These are phyloP conservation scores for Bidens hawaiensis DNA, from an alignment of 140 eudicot species.

Conservation along the genomic window DNA sequence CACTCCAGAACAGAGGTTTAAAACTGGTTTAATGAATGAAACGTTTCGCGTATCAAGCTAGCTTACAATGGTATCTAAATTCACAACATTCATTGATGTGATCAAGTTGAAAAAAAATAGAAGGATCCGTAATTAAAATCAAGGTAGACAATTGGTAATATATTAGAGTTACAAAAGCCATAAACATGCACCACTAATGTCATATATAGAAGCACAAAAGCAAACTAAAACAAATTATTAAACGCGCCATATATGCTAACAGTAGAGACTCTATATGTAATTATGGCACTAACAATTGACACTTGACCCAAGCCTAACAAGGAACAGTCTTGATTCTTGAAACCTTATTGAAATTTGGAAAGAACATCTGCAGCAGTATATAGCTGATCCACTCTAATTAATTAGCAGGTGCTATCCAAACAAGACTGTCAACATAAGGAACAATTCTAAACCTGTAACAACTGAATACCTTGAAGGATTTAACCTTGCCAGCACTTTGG, in stretches of 20 bases:
- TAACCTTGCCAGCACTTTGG: background rate
- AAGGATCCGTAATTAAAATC: too few relatives aligned
- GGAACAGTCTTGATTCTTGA: background rate
- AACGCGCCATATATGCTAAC: background rate
- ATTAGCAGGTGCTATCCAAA: slow-evolving; percentile 14
- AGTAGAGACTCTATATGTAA: background rate
- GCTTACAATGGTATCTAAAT: too few relatives aligned
- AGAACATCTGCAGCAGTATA: background rate
- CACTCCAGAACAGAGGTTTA: too few relatives aligned
- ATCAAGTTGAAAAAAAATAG: too few relatives aligned
- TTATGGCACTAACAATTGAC: background rate
- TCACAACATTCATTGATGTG: too few relatives aligned
- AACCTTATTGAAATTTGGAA: background rate
- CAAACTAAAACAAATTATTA: background rate
- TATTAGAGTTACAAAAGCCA: background rate
- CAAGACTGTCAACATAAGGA: slow-evolving; percentile 14
- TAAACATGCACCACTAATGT: background rate
- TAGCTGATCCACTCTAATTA: background rate
- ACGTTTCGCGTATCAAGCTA: too few relatives aligned
- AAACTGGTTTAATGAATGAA: too few relatives aligned
- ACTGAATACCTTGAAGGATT: background rate
- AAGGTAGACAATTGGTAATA: too few relatives aligned
- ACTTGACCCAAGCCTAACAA: background rate
- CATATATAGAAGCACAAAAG: background rate
- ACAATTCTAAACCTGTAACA: background rate